Conservation (phyloP, 106 monocot species). For the Narthecium ossifragum region DNA sequence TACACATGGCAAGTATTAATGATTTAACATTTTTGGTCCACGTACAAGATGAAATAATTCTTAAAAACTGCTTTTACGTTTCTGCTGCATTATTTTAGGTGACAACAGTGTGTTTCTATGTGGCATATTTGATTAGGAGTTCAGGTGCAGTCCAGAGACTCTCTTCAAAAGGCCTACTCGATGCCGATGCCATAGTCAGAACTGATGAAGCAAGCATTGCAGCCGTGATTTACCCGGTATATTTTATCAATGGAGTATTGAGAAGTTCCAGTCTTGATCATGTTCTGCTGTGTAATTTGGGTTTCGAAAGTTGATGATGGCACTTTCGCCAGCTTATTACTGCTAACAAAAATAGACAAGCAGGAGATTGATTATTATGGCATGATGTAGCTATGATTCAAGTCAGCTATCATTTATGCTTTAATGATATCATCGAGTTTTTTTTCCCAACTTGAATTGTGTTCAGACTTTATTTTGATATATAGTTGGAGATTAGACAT, state of each 20-base stretch:
- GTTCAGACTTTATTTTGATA: too few relatives aligned
- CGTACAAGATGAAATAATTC: neutral
- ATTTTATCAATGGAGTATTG: neutral
- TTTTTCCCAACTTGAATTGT: too few relatives aligned
- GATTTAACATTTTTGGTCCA: neutral
- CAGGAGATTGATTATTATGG: too few relatives aligned
- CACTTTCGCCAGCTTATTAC: too few relatives aligned
- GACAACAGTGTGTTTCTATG: neutral
- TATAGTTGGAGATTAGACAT: too few relatives aligned
- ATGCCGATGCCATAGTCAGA: slow-evolving; percentile 55
- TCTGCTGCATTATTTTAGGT: neutral
- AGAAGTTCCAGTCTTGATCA: neutral
- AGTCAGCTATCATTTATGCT: too few relatives aligned
- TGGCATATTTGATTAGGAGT: slow-evolving; percentile 24
- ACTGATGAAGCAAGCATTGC: slow-evolving; percentile 75
- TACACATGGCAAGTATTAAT: slow-evolving; percentile 75
- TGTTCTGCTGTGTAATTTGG: neutral
- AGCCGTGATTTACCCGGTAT: slow-evolving; percentile 75
- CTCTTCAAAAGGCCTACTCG: slow-evolving; percentile 58
- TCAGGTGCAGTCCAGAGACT: slow-evolving; percentile 86
- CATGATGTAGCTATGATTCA: too few relatives aligned
- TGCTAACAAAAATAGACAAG: too few relatives aligned
- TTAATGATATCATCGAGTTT: too few relatives aligned
- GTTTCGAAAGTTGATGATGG: neutral
- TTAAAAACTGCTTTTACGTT: neutral